Evolutionary conservation across 495 filamentous ascomycete species (phyloP).

Genomic region (Staphylotrichum longicolle): DNA sequence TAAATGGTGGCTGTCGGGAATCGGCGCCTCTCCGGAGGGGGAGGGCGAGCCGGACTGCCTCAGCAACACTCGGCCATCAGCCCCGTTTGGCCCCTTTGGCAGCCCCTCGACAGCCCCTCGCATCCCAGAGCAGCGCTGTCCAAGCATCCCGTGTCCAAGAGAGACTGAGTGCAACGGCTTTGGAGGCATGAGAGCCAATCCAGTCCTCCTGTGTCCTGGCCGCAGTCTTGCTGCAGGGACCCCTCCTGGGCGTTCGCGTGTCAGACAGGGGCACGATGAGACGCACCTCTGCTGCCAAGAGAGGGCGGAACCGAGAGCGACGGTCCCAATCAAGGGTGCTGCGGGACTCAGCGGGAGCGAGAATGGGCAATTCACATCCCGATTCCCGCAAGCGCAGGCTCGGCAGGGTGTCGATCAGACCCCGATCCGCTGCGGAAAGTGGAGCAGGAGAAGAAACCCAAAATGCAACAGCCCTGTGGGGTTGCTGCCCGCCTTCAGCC

Average conservation of each 20-base stretch:
- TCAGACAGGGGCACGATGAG: conserved; percentile 8
- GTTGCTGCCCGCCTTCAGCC: too few relatives aligned
- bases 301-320: not conserved
- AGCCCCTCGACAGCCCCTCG: not conserved
- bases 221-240: not conserved
- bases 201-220: not conserved
- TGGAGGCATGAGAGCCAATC: too few relatives aligned
- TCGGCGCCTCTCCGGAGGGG: conserved; percentile 2
- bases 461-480: conserved; percentile 7
- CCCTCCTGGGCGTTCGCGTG: conserved; percentile 1
- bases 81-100: not conserved
- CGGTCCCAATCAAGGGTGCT: not conserved
- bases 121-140: not conserved
- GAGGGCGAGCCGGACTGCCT: not conserved
- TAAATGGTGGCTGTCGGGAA: not conserved
- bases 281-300: conserved; percentile 1
- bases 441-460: conserved; percentile 11
- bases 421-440: conserved; percentile 8
- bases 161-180: not conserved
- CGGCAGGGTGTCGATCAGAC: conserved; percentile 18
- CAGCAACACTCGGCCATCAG: not conserved
- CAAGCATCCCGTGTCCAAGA: conserved; percentile 1
- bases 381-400: not conserved
- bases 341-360: not conserved
- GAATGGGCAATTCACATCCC: not conserved